Base-by-base conservation (phyloP, 805 yeast species). In the Danielozyma ontarioensis region DNA sequence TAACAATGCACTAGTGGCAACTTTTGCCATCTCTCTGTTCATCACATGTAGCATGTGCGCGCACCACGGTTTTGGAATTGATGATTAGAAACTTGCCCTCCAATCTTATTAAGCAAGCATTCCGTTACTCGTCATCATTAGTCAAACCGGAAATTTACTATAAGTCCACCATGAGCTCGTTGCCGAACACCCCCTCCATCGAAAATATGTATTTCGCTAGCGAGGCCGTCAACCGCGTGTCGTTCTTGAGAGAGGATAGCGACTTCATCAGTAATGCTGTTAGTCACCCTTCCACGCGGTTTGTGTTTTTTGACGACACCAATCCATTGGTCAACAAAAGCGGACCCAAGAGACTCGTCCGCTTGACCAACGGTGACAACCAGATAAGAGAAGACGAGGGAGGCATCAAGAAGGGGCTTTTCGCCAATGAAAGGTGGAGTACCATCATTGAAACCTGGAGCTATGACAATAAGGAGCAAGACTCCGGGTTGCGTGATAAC, bases 191-290 rank as follows among this genome's bases (percentile, higher is more conserved):
- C n/a, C n/a, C n/a, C n/a, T n/a, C n/a, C n/a, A n/a, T n/a, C 28
- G 30, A 42, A 23, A 49, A 45, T 19, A 46, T 53, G 16, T 63
- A 63, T 40, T 75, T 65, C 44, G 70, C 76, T 14, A 70, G 70
- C 12, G 75, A 67, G 38, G 75, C 73, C 4, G 59, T 83, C 36
- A 79, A 81, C 52, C 58, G 90, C 36, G 74, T 82, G 4, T 72
- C 82, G 13, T 83, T 80, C 44, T 57, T 81, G 31, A 59, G 90
- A 24, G 74, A 74, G 16, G 75, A 81, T 49, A 28, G 55, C 13
- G 70, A 62, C 18, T 79, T 78, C 44, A 68, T 82, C 22, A 42
- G 57, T 31, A 48, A 51, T 26, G 73, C 78, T 4, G 53, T 74
- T 13, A 42, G 41, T 15, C 74, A 72, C 39, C 60, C 67, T 2